These are phyloP conservation scores for Sphaceloma murrayae DNA, from an alignment of 2,329 filamentous ascomycete species.

Conservation along the genomic window DNA sequence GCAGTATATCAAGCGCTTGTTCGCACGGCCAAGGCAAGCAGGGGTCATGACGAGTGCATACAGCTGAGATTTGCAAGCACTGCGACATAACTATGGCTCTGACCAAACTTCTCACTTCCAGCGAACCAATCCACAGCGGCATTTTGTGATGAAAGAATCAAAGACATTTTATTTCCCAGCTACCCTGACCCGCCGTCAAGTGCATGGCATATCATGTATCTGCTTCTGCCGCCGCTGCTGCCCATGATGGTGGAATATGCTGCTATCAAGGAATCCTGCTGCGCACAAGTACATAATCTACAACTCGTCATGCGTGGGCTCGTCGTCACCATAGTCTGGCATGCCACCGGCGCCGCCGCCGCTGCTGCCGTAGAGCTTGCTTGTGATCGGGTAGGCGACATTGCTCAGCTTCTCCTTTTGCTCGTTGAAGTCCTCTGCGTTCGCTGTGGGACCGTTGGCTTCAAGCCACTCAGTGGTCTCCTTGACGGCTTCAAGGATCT, in stretches of 20 bases:
- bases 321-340: constrained; percentile 55
- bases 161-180: constrained; percentile 11
- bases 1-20: constrained; percentile 5
- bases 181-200: not conserved
- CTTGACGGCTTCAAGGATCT: constrained; percentile 92
- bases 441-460: constrained; percentile 78
- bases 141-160: constrained; percentile 2
- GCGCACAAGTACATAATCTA: constrained; percentile 23
- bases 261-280: not conserved
- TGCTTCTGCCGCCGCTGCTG: constrained; percentile 3
- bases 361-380: constrained; percentile 71
- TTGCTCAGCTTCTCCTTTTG: constrained; percentile 98
- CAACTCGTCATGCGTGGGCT: constrained; percentile 42
- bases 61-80: too few relatives aligned
- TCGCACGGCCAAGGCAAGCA: not conserved
- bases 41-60: too few relatives aligned
- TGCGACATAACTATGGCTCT: too few relatives aligned
- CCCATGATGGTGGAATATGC: constrained; percentile 14
- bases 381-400: constrained; percentile 97
- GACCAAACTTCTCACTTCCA: too few relatives aligned
- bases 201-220: constrained; percentile 1
- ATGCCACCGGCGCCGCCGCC: constrained; percentile 47
- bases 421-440: constrained; percentile 93
- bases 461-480: constrained; percentile 95
- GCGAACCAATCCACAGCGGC: too few relatives aligned